phyloP scores from a whole-genome alignment of 208 protist species.

The Tritrichomonas foetus region DNA sequence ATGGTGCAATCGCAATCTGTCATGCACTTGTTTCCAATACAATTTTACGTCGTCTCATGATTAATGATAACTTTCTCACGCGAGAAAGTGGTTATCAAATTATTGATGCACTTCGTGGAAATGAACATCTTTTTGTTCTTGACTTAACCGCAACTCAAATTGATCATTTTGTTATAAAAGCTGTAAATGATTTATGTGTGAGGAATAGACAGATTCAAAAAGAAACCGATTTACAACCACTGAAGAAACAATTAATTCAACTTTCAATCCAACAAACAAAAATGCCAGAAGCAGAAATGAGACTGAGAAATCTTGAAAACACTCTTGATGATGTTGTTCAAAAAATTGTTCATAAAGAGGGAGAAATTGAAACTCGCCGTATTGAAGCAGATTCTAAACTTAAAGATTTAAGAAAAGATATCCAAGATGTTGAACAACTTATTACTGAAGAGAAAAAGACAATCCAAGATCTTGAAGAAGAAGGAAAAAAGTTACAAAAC shows the following conservation, averaged over 20 bases:
- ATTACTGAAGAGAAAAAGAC: background rate
- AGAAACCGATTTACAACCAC: background rate
- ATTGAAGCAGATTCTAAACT: background rate
- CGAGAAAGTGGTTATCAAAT: background rate
- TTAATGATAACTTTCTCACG: background rate
- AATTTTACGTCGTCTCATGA: background rate
- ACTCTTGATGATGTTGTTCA: background rate
- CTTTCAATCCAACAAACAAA: slow-evolving; percentile 5
- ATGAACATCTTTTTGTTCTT: background rate
- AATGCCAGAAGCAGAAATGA: background rate
- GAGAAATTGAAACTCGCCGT: background rate
- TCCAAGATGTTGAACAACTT: background rate
- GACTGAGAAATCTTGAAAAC: background rate
- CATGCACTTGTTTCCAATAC: background rate
- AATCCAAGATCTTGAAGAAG: background rate
- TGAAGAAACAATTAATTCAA: background rate
- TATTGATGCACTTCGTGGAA: background rate
- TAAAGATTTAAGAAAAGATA: background rate
- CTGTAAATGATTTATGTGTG: background rate
- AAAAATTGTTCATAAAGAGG: background rate
- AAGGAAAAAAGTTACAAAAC: background rate
- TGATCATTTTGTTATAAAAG: slow-evolving; percentile 35
- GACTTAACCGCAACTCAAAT: background rate
- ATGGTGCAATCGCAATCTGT: background rate
- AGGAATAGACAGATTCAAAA: slow-evolving; percentile 28